These are phyloP conservation scores for Umbelopsis vinacea DNA, from an alignment of 192 early-diverging fungal genomes.

Conservation along the genomic window DNA sequence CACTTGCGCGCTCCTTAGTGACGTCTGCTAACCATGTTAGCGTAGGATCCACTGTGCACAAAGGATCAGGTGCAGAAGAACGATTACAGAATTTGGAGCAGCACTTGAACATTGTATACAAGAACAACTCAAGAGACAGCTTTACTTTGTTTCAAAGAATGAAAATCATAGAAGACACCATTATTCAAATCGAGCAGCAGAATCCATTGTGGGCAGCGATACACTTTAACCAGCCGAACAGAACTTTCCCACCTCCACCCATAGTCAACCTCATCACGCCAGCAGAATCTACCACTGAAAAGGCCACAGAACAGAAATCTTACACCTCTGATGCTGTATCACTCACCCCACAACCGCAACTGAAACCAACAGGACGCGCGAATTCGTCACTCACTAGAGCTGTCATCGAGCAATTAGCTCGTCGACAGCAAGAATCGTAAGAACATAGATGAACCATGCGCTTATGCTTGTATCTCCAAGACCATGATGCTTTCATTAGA, in stretches of 20 bases:
- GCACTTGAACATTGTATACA: conserved; percentile 73
- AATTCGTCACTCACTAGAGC: conserved; percentile 59
- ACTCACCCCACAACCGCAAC: conserved; percentile 29
- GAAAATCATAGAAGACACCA: conserved; percentile 73
- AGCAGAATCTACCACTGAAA: background rate
- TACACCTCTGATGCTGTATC: conserved; percentile 20
- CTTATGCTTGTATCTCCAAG: background rate
- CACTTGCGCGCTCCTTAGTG: conserved; percentile 60
- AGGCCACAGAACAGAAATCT: background rate
- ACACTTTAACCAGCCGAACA: conserved; percentile 77
- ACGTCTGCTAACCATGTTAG: background rate
- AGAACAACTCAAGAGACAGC: conserved; percentile 35
- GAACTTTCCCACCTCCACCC: conserved; percentile 43
- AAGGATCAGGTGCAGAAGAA: conserved; percentile 44
- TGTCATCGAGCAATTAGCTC: conserved; percentile 56
- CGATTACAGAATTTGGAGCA: conserved; percentile 75
- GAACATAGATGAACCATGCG: background rate
- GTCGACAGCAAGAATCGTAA: conserved; percentile 2
- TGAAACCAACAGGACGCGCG: conserved; percentile 50
- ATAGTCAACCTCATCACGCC: conserved; percentile 26
- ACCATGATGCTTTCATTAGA: too few relatives aligned
- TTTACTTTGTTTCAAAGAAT: conserved; percentile 57
- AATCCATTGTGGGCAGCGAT: conserved; percentile 80
- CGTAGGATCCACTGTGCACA: background rate
- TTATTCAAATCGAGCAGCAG: conserved; percentile 76